Percentiles rank a stretch among this genome's conserved stretches.
Evolutionary conservation across 495 filamentous ascomycete genomes (phyloP).

Genomic region (Penicillium samsonianum): DNA sequence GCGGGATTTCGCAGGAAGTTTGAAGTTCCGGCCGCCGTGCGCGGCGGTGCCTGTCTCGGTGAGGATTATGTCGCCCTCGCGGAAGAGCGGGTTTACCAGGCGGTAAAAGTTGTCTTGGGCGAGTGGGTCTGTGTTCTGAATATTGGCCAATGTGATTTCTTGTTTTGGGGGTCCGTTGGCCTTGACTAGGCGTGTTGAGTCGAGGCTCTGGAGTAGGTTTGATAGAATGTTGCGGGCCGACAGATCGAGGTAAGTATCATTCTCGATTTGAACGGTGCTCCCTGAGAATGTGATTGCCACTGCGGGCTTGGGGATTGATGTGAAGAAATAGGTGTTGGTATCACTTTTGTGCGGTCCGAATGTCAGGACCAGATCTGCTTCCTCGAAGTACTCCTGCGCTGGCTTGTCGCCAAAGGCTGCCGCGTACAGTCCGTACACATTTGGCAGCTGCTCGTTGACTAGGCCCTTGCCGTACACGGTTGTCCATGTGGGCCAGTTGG

Average conservation of each 20-base stretch:
- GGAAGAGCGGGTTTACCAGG: conserved; percentile 32
- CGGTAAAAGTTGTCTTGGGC: conserved; percentile 38
- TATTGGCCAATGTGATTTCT: conserved; percentile 12
- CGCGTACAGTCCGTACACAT: conserved; percentile 40
- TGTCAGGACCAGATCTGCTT: conserved; percentile 35
- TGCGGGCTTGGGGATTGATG: conserved; percentile 29
- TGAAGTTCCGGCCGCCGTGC: conserved; percentile 35
- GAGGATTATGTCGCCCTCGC: conserved; percentile 41
- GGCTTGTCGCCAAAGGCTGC: conserved; percentile 27
- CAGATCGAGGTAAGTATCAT: conserved; percentile 29
- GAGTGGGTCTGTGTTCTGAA: conserved; percentile 23
- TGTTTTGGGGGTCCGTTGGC: conserved; percentile 19
- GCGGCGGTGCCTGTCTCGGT: conserved; percentile 45
- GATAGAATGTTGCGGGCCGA: conserved; percentile 23
- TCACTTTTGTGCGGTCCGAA: conserved; percentile 40
- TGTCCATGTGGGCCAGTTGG: conserved; percentile 37
- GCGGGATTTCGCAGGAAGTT: conserved; percentile 29
- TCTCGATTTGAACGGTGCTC: conserved; percentile 32
- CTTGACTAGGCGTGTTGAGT: conserved; percentile 20
- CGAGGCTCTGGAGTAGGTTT: conserved; percentile 23
- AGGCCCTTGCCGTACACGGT: conserved; percentile 41
- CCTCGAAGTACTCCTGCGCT: conserved; percentile 31
- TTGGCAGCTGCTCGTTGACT: conserved; percentile 38
- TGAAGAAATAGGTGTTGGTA: conserved; percentile 38
- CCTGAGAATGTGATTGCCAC: conserved; percentile 33